Evolutionary conservation across 176 grass and related monocot genomes (phyloP).

Genomic region (Eremochloa ophiuroides): DNA sequence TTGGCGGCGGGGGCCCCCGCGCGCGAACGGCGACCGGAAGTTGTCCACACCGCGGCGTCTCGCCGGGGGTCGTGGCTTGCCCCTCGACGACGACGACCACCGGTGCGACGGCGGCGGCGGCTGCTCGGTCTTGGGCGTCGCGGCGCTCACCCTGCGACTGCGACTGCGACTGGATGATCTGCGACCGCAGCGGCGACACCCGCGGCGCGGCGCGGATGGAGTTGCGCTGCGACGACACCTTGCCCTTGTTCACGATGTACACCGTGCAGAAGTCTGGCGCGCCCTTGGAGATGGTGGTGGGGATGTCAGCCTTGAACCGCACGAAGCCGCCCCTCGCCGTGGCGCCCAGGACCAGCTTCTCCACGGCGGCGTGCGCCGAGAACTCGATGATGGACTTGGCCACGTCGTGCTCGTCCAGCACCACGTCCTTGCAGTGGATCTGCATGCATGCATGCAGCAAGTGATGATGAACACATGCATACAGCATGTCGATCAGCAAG

Average conservation of each 20-base stretch:
- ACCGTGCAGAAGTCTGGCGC: constrained; percentile 83
- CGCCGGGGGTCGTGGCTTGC: constrained; percentile 23
- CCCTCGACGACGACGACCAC: constrained; percentile 31
- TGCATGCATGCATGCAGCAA: no score
- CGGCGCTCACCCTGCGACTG: neutral
- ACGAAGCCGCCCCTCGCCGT: constrained; percentile 56
- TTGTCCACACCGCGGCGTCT: constrained; percentile 34
- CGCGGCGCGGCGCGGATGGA: constrained; percentile 56
- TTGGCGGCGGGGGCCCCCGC: constrained; percentile 5
- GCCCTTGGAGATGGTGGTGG: constrained; percentile 60
- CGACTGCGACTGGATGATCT: constrained; percentile 44
- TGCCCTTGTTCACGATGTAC: constrained; percentile 71
- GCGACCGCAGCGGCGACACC: constrained; percentile 56
- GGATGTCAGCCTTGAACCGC: constrained; percentile 72
- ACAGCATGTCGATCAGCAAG: no score
- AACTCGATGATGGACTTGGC: constrained; percentile 71
- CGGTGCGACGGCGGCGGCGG: constrained; percentile 7
- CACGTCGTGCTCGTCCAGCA: constrained; percentile 76
- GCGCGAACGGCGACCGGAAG: constrained; percentile 68
- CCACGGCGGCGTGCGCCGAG: constrained; percentile 41
- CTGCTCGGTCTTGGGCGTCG: neutral
- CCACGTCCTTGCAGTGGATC: constrained; percentile 74
- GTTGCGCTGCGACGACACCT: constrained; percentile 46
- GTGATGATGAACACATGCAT: no score
- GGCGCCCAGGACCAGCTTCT: constrained; percentile 74